phyloP scores from a whole-genome alignment of 2,329 filamentous ascomycete species.

The Talaromyces sp. region DNA sequence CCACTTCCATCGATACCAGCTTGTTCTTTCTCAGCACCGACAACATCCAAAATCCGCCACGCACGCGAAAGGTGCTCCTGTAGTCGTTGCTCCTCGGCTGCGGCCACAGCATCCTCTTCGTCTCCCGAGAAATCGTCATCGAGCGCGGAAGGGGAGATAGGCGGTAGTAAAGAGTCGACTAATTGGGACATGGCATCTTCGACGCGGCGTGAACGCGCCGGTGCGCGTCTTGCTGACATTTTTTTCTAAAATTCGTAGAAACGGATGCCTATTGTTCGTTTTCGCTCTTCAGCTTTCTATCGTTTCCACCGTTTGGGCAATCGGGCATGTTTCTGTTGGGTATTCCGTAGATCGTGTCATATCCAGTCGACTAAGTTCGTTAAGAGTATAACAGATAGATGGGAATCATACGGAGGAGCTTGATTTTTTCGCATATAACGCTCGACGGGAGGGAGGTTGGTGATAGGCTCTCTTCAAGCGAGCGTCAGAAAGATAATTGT shows the following conservation, averaged over 20 bases:
- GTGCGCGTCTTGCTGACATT: conserved; percentile 34
- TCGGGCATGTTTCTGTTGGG: not conserved
- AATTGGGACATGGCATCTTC: conserved; percentile 47
- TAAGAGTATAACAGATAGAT: not conserved
- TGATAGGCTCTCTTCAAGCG: not conserved
- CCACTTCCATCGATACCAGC: conserved; percentile 26
- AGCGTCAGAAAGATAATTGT: not conserved
- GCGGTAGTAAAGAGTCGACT: conserved; percentile 42
- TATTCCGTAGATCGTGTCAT: not conserved
- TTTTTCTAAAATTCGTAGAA: not conserved
- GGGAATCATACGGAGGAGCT: not conserved
- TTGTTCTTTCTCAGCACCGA: conserved; percentile 4
- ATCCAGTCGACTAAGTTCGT: not conserved
- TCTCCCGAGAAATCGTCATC: conserved; percentile 34
- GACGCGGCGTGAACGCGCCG: conserved; percentile 41
- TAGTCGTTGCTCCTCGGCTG: conserved; percentile 40
- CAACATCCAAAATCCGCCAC: conserved; percentile 39
- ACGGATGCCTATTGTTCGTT: not conserved
- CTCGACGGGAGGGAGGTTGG: not conserved
- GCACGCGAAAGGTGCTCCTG: conserved; percentile 36
- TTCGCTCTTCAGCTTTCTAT: too few species aligned
- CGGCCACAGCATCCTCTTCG: conserved; percentile 35
- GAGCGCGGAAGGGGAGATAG: conserved; percentile 33
- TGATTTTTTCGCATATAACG: not conserved
- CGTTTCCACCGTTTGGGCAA: conserved; percentile 2